phyloP scores from a whole-genome alignment of 257 asterid genomes.

The Solanum stenotomum region DNA sequence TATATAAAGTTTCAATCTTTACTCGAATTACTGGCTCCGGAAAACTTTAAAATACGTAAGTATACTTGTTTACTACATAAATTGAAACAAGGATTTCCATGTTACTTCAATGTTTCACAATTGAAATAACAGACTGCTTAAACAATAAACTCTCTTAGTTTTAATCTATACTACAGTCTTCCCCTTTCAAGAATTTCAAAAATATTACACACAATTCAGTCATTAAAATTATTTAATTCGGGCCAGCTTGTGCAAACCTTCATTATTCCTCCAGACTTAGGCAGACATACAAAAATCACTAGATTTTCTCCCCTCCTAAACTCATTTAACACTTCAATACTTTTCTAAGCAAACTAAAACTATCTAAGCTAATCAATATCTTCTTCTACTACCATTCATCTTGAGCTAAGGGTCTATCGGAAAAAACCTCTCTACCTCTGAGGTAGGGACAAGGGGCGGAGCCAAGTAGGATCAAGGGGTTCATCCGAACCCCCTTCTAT shows the following conservation, averaged over 20 bases:
- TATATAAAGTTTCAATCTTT: not conserved
- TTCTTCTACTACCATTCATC: not conserved
- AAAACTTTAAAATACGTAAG: not conserved
- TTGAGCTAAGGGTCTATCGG: fast-evolving
- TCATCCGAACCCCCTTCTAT: not conserved
- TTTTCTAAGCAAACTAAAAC: not conserved
- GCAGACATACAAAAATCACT: not conserved
- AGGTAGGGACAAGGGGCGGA: not conserved
- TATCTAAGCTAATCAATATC: not conserved
- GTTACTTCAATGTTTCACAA: not conserved
- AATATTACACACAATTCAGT: not conserved
- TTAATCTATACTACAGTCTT: not conserved
- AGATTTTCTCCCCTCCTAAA: not conserved
- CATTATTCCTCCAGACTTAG: not conserved
- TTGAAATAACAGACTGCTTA: not conserved
- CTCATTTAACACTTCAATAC: not conserved
- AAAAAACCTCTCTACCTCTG: not conserved
- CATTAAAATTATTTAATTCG: not conserved
- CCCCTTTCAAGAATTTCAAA: not conserved
- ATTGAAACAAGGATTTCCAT: not conserved
- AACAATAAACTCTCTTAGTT: not conserved
- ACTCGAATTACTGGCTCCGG: not conserved
- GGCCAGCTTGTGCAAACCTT: not conserved
- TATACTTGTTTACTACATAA: not conserved
- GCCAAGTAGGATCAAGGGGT: not conserved